Percentiles rank a stretch among this genome's conserved stretches.
These are phyloP conservation scores for Camelina sativa DNA, from an alignment of 345 rosid species.

Conservation along the genomic window DNA sequence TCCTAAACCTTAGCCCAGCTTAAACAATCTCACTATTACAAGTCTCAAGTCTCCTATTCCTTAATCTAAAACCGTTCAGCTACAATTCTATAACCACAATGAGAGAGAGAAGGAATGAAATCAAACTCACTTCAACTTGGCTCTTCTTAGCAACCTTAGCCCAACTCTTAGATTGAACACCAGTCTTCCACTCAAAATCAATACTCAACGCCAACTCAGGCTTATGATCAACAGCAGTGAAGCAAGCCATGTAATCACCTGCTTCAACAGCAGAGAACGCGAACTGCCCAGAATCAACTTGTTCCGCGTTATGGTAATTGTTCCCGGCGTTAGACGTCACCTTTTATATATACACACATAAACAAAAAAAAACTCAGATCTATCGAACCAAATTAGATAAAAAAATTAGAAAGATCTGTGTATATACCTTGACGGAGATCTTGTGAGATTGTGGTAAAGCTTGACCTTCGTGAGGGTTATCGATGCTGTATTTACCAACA, in stretches of 20 bases:
- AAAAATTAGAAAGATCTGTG: slow-evolving; percentile 10
- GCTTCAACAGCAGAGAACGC: slow-evolving; percentile 83
- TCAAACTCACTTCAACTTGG: slow-evolving; percentile 47
- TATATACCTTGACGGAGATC: slow-evolving; percentile 69
- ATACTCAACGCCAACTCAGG: slow-evolving; percentile 57
- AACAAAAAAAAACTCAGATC: slow-evolving; percentile 5
- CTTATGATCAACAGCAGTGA: slow-evolving; percentile 65
- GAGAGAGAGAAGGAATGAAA: too few relatives aligned
- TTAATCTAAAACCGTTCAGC: too few relatives aligned
- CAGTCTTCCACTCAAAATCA: slow-evolving; percentile 91
- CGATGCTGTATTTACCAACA: slow-evolving; percentile 82
- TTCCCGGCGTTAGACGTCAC: slow-evolving; percentile 79
- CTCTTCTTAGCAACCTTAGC: slow-evolving; percentile 85
- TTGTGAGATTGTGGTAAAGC: slow-evolving; percentile 76
- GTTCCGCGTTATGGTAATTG: slow-evolving; percentile 65
- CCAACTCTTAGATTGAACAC: slow-evolving; percentile 88
- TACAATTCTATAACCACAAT: too few relatives aligned
- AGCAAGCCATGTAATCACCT: slow-evolving; percentile 90
- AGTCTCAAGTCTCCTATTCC: not conserved
- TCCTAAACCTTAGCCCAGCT: too few relatives aligned
- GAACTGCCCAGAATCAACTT: slow-evolving; percentile 82
- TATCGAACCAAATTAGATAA: not conserved
- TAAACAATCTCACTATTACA: not conserved
- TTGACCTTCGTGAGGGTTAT: slow-evolving; percentile 70
- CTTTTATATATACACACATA: slow-evolving; percentile 39